Conservation (phyloP, 176 grass and related monocot genomes). For the Avena atlantica region DNA sequence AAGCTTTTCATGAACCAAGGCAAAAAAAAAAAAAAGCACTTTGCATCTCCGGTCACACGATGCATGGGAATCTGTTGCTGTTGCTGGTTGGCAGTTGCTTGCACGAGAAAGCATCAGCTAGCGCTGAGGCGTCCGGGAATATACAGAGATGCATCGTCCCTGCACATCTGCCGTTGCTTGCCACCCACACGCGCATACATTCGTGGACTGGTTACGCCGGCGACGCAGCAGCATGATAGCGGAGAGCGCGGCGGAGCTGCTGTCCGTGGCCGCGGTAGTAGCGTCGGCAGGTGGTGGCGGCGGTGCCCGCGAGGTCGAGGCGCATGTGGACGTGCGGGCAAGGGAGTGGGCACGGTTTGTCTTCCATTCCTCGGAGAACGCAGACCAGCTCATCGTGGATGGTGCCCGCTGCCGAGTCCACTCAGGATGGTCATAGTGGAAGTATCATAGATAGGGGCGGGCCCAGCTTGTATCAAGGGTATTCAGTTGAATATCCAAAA, state of each 20-base stretch:
- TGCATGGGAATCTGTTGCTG: too few relatives aligned
- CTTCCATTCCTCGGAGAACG: constrained; percentile 50
- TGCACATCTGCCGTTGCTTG: not conserved
- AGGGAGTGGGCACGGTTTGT: constrained; percentile 49
- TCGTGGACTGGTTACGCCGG: too few relatives aligned
- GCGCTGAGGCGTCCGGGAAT: not conserved
- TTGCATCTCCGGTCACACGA: too few relatives aligned
- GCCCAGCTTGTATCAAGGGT: too few relatives aligned
- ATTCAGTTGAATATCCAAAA: too few relatives aligned
- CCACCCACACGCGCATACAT: not conserved
- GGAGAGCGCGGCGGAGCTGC: constrained; percentile 43
- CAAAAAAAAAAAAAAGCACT: too few relatives aligned
- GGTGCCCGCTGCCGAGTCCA: not conserved
- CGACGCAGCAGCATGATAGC: constrained; percentile 21
- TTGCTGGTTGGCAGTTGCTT: not conserved
- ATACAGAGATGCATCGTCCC: not conserved
- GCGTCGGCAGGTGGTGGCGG: not conserved
- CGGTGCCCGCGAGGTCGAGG: constrained; percentile 28
- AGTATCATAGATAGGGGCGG: too few relatives aligned
- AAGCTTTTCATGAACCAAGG: too few relatives aligned
- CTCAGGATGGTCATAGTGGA: not conserved
- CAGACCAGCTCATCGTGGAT: not conserved
- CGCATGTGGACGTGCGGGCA: not conserved
- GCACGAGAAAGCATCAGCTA: too few relatives aligned
- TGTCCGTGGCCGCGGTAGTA: constrained; percentile 48